A percentile compares a stretch with the other conserved stretches of the same genome.
Conservation (phyloP, 2,329 filamentous ascomycete genomes). For the Sclerotiophoma versabilis region DNA sequence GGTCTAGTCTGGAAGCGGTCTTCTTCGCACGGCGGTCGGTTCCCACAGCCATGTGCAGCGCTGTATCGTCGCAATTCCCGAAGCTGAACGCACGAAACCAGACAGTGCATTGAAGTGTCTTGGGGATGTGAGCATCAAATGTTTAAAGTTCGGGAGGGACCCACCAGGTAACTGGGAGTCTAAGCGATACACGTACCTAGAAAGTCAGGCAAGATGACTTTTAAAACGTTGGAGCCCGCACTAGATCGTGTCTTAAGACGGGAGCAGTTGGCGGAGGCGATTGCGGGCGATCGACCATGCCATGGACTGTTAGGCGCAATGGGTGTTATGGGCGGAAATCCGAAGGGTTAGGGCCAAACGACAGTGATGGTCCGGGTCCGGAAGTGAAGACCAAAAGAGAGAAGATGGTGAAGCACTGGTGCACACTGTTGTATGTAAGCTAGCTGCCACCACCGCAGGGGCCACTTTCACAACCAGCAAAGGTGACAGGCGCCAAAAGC, state of each 20-base stretch:
- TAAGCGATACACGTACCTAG: conserved; percentile 40
- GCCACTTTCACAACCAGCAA: conserved; percentile 28
- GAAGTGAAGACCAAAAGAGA: conserved; percentile 25
- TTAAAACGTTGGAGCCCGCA: conserved; percentile 48
- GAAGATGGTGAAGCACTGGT: conserved; percentile 34
- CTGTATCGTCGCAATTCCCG: conserved; percentile 37
- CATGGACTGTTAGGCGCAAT: conserved; percentile 41
- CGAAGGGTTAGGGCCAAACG: conserved; percentile 38
- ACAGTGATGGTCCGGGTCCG: conserved; percentile 29
- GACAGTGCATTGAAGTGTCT: conserved; percentile 40
- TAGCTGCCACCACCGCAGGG: conserved; percentile 21
- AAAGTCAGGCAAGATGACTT: conserved; percentile 36
- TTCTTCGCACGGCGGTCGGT: conserved; percentile 46
- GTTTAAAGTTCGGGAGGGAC: conserved; percentile 32
- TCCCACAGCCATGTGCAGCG: conserved; percentile 50
- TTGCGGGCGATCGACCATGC: conserved; percentile 44
- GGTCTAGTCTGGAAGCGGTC: conserved; percentile 43
- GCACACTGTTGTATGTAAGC: conserved; percentile 37
- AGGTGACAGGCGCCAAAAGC: conserved; percentile 40
- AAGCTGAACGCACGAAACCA: conserved; percentile 31
- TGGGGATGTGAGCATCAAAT: conserved; percentile 39
- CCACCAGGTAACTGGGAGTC: conserved; percentile 29
- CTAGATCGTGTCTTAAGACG: conserved; percentile 39
- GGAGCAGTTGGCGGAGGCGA: conserved; percentile 43
- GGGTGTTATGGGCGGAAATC: conserved; percentile 33